Conservation (phyloP, 2,329 filamentous ascomycete genomes). For the Clarireedia paspali region DNA sequence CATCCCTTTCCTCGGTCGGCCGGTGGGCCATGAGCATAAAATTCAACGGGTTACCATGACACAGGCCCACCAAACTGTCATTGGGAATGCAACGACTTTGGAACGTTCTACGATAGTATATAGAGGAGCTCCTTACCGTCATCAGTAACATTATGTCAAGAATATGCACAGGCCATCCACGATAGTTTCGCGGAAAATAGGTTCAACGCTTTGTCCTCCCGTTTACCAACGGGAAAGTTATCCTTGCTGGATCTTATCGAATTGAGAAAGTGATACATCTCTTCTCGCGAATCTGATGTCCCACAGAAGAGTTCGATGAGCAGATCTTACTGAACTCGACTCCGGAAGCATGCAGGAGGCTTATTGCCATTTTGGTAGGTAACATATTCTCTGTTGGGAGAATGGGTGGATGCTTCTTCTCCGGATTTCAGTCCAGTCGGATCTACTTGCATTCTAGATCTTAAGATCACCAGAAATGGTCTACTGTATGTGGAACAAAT, state of each 20-base stretch:
- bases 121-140: background rate
- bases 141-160: background rate
- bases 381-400: background rate
- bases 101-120: background rate
- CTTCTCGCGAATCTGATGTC: conserved; percentile 10
- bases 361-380: background rate
- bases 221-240: background rate
- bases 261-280: conserved; percentile 5
- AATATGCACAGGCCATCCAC: background rate
- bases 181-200: background rate
- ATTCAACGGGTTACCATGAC: no score
- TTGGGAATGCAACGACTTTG: background rate
- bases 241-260: background rate
- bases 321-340: conserved; percentile 3
- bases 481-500: background rate
- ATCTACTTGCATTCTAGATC: background rate
- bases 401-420: background rate
- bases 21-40: no score
- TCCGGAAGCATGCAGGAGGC: conserved; percentile 6
- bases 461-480: background rate
- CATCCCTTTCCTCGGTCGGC: no score
- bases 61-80: background rate
- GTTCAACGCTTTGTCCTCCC: background rate
- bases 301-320: background rate
- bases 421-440: background rate